A percentile compares a stretch with the other conserved stretches of the same genome.
These are phyloP conservation scores for Gymnopilus junonius DNA, from an alignment of 768 basidiomycete species.

Conservation along the genomic window DNA sequence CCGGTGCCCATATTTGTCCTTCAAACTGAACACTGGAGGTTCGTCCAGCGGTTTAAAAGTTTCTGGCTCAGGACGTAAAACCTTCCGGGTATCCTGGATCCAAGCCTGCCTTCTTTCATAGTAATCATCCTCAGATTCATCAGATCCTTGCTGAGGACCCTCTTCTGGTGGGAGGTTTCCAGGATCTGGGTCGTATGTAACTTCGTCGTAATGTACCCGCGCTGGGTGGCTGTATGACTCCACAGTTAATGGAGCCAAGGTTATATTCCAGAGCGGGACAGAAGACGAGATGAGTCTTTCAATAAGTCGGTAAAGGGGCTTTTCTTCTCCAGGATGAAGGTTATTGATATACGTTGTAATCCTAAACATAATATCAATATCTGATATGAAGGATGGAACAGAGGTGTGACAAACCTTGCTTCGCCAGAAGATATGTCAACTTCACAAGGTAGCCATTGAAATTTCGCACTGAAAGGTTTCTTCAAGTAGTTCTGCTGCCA, in stretches of 20 bases:
- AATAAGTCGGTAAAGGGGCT: slow-evolving; percentile 30
- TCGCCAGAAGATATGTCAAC: slow-evolving; percentile 28
- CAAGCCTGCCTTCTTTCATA: slow-evolving; percentile 18
- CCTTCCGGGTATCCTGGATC: slow-evolving; percentile 9
- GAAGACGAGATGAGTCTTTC: slow-evolving; percentile 29
- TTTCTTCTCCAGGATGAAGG: slow-evolving; percentile 34
- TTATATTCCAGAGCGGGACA: slow-evolving; percentile 37
- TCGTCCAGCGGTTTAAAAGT: slow-evolving; percentile 5
- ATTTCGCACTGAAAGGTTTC: slow-evolving; percentile 28
- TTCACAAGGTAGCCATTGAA: slow-evolving; percentile 35
- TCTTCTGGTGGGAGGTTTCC: slow-evolving; percentile 17
- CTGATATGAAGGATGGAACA: background rate
- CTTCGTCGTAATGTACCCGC: slow-evolving; percentile 19
- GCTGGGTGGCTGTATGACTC: background rate
- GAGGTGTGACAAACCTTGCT: slow-evolving; percentile 20
- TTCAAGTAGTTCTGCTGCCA: background rate
- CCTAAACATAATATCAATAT: slow-evolving; percentile 12
- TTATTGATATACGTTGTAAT: slow-evolving; percentile 49
- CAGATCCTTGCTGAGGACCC: slow-evolving; percentile 19
- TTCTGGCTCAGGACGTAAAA: slow-evolving; percentile 26
- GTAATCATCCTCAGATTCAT: slow-evolving; percentile 23
- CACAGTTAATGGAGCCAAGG: slow-evolving; percentile 20
- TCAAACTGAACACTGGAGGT: slow-evolving; percentile 15
- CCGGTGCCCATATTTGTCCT: slow-evolving; percentile 8
- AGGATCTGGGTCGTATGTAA: slow-evolving; percentile 22